These are phyloP conservation scores for Dictyostelium capitatum DNA, from an alignment of 78 protist genomes.

Conservation along the genomic window DNA sequence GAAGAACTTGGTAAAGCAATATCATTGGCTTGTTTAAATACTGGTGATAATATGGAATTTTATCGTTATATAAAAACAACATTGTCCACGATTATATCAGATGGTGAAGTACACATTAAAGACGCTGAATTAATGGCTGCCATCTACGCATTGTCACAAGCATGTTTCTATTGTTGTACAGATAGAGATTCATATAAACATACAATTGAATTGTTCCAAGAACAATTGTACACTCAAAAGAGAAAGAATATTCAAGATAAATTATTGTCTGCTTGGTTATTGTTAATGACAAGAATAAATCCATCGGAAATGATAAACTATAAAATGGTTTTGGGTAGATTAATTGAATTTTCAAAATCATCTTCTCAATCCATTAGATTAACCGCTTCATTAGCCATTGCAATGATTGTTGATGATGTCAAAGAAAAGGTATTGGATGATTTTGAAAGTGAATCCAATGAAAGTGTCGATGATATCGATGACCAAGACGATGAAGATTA, in stretches of 20 bases:
- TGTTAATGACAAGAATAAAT: constrained; percentile 38
- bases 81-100: constrained; percentile 33
- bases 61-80: constrained; percentile 17
- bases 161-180: constrained; percentile 39
- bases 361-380: constrained; percentile 20
- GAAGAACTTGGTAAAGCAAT: not conserved
- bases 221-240: constrained; percentile 26
- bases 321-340: constrained; percentile 34
- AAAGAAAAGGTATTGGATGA: constrained; percentile 16
- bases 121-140: not conserved
- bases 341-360: constrained; percentile 45
- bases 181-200: constrained; percentile 43
- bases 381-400: constrained; percentile 34
- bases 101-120: constrained; percentile 34
- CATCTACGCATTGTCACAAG: constrained; percentile 16
- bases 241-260: constrained; percentile 44
- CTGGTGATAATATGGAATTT: constrained; percentile 16
- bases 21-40: not conserved
- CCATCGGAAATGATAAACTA: constrained; percentile 31
- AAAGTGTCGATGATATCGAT: constrained; percentile 43
- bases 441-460: constrained; percentile 19
- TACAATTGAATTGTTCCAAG: constrained; percentile 48
- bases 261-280: constrained; percentile 32
- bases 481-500: constrained; percentile 13
- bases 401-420: constrained; percentile 59